Conservation (phyloP, 75 land plant species). For the Adiantum capillusveneris region DNA sequence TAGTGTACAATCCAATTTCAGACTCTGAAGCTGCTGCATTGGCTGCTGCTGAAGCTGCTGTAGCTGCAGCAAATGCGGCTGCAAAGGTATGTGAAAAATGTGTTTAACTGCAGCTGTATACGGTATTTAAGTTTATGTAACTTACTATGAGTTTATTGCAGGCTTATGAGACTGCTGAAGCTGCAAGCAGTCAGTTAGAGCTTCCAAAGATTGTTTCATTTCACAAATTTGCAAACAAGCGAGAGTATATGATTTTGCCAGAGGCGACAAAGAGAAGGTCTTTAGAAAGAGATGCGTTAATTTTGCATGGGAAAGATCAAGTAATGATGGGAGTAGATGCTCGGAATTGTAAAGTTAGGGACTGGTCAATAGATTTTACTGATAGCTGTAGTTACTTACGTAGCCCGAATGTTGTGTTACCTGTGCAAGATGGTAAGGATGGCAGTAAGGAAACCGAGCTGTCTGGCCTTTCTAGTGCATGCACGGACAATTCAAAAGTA, state of each 20-base stretch:
- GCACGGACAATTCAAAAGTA: not conserved
- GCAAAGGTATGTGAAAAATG: constrained; percentile 84
- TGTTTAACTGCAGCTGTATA: too few relatives aligned
- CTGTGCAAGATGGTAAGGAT: constrained; percentile 25
- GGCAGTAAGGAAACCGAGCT: not conserved
- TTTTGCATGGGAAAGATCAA: constrained; percentile 50
- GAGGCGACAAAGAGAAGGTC: constrained; percentile 20
- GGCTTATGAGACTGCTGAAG: constrained; percentile 84
- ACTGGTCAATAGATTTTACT: constrained; percentile 78
- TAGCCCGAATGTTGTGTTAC: constrained; percentile 21
- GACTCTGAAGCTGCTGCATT: constrained; percentile 70
- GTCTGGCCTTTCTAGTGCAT: not conserved
- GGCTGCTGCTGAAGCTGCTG: constrained; percentile 85
- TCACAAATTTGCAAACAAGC: constrained; percentile 81
- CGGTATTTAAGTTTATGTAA: too few relatives aligned
- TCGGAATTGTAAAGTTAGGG: constrained; percentile 61
- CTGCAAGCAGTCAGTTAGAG: constrained; percentile 37
- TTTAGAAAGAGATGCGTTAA: constrained; percentile 1
- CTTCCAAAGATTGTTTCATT: constrained; percentile 94
- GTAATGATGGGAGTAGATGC: constrained; percentile 68
- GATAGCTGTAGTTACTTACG: constrained; percentile 55
- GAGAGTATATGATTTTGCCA: constrained; percentile 40
- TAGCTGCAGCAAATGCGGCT: constrained; percentile 83
- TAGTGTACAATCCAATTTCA: constrained; percentile 20
- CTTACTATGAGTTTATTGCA: constrained; percentile 14